Evolutionary conservation across 148 eudicot species (phyloP), one percentile per base, ranked within the genome.

Genomic region (Vaccinium darrowii): DNA sequence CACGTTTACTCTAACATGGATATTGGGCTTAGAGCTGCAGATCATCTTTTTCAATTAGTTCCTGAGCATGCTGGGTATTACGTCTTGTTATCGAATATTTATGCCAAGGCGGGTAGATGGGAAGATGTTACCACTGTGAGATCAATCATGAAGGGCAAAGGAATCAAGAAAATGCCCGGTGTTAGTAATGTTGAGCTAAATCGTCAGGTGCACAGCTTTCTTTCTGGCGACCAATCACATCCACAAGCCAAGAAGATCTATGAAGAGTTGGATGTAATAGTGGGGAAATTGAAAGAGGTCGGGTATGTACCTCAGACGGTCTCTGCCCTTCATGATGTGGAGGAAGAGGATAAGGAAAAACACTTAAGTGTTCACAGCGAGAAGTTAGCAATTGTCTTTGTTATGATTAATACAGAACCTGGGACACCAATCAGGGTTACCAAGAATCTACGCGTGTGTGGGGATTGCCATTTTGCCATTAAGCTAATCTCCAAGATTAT

Each of bases 81-180:
- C 78, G 97, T 92, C 53, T 77, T 92, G 84, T 76, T 94, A 33
- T 92, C 97, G 2, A 94, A 94, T 77, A 92, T 94, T 78, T 92
- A 92, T 57, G 95, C 97, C 39, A 94, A 92, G 89, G 92, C 97
- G 36, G 94, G 97, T n/a, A 92, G 90, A 81, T 93, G 92, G 93
- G 85, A 86, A 80, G 93, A 90, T 58, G 93, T 93, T 81, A 84
- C 89, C 81, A 57, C 86, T 56, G 16, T 90, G 21, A 89, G 94
- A 85, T 88, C 85, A 83, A 77, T 91, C 80, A 92, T 93, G 93
- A 92, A 90, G 87, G 90, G 53, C 75, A 89, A 86, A 88, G 91
- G 93, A 51, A 88, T 93, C 88, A 87, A 89, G 88, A 93, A 93
- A 90, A 83, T 88, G 47, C 92, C 92, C 1, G 94, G 94, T 23